phyloP scores from a whole-genome alignment of 192 early-diverging fungal genomes.

The Coemansia erecta region DNA sequence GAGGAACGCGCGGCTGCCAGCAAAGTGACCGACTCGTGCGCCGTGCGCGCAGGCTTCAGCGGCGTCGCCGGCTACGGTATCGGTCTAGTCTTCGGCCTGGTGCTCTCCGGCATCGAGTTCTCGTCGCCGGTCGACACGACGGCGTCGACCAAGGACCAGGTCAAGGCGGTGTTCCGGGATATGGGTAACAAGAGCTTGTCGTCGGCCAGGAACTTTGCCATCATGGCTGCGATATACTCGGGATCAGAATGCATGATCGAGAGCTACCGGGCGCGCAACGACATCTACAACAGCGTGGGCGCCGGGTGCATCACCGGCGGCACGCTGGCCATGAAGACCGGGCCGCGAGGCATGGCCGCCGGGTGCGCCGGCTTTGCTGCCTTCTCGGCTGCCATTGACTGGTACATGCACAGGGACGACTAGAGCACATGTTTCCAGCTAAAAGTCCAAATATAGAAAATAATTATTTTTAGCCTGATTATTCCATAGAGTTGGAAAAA shows the following conservation, averaged over 20 bases:
- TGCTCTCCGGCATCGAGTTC: conserved; percentile 90
- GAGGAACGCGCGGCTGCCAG: conserved; percentile 39
- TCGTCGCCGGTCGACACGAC: conserved; percentile 68
- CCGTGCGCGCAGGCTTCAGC: conserved; percentile 67
- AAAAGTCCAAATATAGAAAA: too few species aligned
- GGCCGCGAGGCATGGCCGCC: conserved; percentile 68
- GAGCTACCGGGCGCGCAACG: conserved; percentile 93
- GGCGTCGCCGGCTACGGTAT: conserved; percentile 81
- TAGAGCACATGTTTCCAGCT: conserved; percentile 6
- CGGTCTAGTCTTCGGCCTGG: conserved; percentile 86
- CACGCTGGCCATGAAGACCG: conserved; percentile 68
- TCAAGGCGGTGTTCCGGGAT: conserved; percentile 80
- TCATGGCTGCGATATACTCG: conserved; percentile 89
- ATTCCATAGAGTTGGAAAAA: too few species aligned
- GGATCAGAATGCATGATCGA: conserved; percentile 95
- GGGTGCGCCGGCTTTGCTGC: conserved; percentile 95
- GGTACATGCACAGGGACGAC: conserved; percentile 68
- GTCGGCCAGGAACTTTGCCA: conserved; percentile 90
- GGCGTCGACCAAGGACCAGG: conserved; percentile 76
- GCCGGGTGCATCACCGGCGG: conserved; percentile 95
- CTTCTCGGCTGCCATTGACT: conserved; percentile 91
- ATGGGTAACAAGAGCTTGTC: conserved; percentile 81
- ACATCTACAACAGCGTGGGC: conserved; percentile 83
- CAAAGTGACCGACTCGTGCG: conserved; percentile 66
- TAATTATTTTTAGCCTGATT: too few species aligned